Evolutionary conservation across 2,329 filamentous ascomycete genomes (phyloP), one percentile per base, ranked within the genome.

Genomic region (Dothiorella sarmentorum): DNA sequence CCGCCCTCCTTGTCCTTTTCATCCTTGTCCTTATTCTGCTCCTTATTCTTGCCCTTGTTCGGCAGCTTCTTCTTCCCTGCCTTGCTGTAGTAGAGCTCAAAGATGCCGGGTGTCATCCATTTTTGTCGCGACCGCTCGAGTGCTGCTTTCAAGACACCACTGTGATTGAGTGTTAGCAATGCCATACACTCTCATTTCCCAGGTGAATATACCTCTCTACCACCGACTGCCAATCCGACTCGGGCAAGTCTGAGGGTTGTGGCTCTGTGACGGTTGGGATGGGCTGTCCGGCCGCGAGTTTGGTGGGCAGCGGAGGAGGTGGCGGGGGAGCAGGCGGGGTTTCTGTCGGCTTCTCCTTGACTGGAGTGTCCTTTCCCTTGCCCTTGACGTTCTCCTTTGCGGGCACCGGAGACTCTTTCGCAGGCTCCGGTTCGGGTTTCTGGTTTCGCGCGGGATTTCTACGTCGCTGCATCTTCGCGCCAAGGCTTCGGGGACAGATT

Each of bases 61-160:
- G 44, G 56, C 4, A 55, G 37, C 24, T 53, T 59, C 40, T 71
- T 73, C 62, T 73, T 73, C n/a, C 71, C 70, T 53, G 68, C 66
- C 62, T 68, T 66, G 62, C 67, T 68, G 59, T 72, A 71, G 64
- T 73, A 74, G 38, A 68, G 67, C 55, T 71, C 65, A 64, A 74
- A 74, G 61, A 73, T 71, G 53, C 66, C 64, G 40, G 70, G 71
- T 0, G 69, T 72, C 5, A 70, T 64, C 72, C 72, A 74, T 60
- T 68, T 66, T 18, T 86, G 80, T 60, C 88, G 85, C 66, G 90
- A 94, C 67, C 88, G 82, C 51, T 82, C 76, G 24, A 94, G 79
- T 2, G 89, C 90, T 64, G 91, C 87, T 66, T 83, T 80, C 60
- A 93, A 78, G 18, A 93, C 88, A 64, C 87, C 88, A 73, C 90